phyloP scores from a whole-genome alignment of 176 grass and related monocot genomes.

The Oryza meyeriana region DNA sequence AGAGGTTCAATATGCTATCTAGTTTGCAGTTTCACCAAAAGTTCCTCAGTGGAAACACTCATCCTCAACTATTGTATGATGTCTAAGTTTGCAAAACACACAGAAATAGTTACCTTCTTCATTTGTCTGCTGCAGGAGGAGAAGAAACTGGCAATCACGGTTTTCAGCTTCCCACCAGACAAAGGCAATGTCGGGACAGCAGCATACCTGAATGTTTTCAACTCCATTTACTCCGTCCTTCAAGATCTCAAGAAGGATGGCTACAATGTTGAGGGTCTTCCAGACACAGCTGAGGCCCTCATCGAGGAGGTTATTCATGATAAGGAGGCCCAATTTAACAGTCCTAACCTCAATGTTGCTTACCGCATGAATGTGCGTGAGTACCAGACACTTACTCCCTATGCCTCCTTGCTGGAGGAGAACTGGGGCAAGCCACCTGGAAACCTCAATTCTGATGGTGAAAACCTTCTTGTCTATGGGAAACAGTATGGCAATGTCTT shows the following conservation, averaged over 20 bases:
- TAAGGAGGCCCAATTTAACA: conserved; percentile 99
- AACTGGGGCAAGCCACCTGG: conserved; percentile 97
- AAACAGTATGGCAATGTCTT: conserved; percentile 98
- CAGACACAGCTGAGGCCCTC: conserved; percentile 64
- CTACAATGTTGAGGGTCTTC: conserved; percentile 89
- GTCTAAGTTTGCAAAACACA: not conserved
- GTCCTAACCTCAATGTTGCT: conserved; percentile 89
- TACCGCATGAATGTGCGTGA: conserved; percentile 87
- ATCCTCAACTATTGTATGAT: not conserved
- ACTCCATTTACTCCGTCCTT: conserved; percentile 85
- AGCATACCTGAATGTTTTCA: conserved; percentile 93
- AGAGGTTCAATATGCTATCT: not conserved
- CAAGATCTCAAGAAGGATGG: conserved; percentile 67
- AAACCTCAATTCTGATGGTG: conserved; percentile 92
- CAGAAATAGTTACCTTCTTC: conserved; percentile 8
- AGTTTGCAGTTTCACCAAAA: conserved; percentile 13
- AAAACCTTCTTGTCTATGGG: conserved; percentile 89
- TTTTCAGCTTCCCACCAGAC: conserved; percentile 99
- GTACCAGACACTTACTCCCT: conserved; percentile 81
- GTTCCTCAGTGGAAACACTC: not conserved
- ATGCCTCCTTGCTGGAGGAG: conserved; percentile 84
- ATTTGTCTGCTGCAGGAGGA: conserved; percentile 41
- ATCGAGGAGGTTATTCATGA: conserved; percentile 97
- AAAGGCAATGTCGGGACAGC: conserved; percentile 95
- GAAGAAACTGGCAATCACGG: conserved; percentile 87